Evolutionary conservation across 75 land plant species (phyloP), one percentile per base, ranked within the genome.

Genomic region (Sequoiadendron giganteum): DNA sequence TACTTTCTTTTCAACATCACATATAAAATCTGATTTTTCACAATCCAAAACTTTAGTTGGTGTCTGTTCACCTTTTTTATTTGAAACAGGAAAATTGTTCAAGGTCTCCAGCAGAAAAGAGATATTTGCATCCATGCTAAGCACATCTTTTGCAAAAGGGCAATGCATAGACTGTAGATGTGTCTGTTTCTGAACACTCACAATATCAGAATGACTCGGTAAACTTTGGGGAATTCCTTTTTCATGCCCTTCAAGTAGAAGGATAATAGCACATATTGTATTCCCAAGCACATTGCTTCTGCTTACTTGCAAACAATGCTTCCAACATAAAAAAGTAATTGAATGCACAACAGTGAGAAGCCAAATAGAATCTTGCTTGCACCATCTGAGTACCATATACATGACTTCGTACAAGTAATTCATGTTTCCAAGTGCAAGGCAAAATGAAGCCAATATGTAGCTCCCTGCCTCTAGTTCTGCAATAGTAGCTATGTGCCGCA

Each of bases 401-500:
- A 93, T 86, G 34, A 85, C 78, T 75, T 90, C 90, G 85, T 90
- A 89, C 42, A 94, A 48, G 86, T 91, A 83, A 75, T 76, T 80
- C 61, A 88, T 55, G 1, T 78, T 85, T 14, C 84, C 90, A 55
- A 90, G 10, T 54, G 88, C 89, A 38, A 45, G 14, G 70, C 90
- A 92, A 18, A 94, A 77, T 36, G 92, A 92, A 52, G 95, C 93
- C 70, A 92, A 86, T 88, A 92, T 84, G 65, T 86, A 72, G 52
- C 92, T 85, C 19, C 91, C 91, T 48, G 88, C 90, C 14, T 89
- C 88, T 76, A 94, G 81, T 52, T 90, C 89, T 1, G 89, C 78
- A 61, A 85, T 15, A 77, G 90, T 84, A 38, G 93, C 93, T 25
- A 85, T 36, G 7, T 47, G 83, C 11, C 19, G 83, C 28, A 43